Evolutionary conservation across 2,329 filamentous ascomycete genomes (phyloP).

Genomic region (Penicillium vulpinum): DNA sequence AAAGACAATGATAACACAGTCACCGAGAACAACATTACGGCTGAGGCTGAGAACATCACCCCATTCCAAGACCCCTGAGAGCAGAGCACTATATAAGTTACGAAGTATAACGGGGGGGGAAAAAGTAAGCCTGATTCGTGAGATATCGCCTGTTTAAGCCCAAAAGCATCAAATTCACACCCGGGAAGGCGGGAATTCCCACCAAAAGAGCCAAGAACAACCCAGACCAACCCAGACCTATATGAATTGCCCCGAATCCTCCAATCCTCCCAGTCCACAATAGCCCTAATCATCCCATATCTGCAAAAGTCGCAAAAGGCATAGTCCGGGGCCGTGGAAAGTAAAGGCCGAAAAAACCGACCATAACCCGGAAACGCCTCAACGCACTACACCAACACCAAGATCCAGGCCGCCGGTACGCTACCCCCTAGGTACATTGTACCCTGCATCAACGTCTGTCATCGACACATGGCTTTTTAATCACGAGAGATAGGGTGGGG

Average conservation of each 20-base stretch:
- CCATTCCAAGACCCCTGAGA: not conserved
- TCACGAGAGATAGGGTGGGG: not conserved
- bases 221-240: too few species aligned
- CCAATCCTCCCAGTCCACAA: not conserved
- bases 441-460: not conserved
- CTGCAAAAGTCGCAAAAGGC: not conserved
- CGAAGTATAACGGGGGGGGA: not conserved
- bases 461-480: not conserved
- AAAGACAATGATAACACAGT: not conserved
- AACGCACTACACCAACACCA: not conserved
- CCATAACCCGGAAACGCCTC: not conserved
- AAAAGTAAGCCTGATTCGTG: slow-evolving; percentile 2
- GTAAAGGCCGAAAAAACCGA: too few species aligned
- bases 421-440: not conserved
- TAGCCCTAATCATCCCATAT: not conserved
- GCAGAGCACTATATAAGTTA: not conserved
- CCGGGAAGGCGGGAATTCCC: not conserved
- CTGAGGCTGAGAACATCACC: slow-evolving; percentile 15
- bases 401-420: not conserved
- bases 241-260: too few species aligned
- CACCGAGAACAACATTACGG: not conserved
- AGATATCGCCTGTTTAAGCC: slow-evolving; percentile 6
- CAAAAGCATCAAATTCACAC: not conserved
- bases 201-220: not conserved
- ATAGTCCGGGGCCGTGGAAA: too few species aligned